Evolutionary conservation across 2,329 filamentous ascomycete genomes (phyloP), one percentile per base, ranked within the genome.

Genomic region (Ceratocystis cubensis): DNA sequence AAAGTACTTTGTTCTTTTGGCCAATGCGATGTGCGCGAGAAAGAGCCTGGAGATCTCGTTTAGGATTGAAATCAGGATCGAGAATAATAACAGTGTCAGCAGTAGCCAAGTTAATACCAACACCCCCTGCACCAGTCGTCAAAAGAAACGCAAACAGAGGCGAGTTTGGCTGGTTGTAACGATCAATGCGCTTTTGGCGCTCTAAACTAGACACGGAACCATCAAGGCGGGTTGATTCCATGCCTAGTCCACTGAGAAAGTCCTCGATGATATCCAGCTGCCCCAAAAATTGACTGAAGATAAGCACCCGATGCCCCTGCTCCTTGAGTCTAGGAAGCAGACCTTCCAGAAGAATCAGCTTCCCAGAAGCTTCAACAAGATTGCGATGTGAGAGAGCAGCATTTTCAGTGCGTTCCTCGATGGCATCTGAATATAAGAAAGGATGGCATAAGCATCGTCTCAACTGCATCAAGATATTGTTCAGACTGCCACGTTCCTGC

Each of bases 11-110:
- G 70, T 94, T 91, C 75, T 91, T 91, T 75, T 99, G 95, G 0
- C 95, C 95, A 69, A 99, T 97, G 30, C 94, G 88, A 75, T 99
- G 94, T 20, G 93, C 94, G 70, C 95, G 86, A 37, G 93, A 96
- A 37, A 99, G 81, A 0, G 94, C 94, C 75, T 99, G 94, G 50
- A 99, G 88, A 72, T 99, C 95, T 75, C 99, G 94, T 73, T 99
- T 94, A 0, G 94, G 94, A 69, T 99, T 99, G 79, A 96, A 97
- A 73, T 99, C 94, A 0, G 91, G 91, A 71, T 99, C 92, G 70
- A 97, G 85, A 70, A 99, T 96, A 70, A 99, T 96, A 69, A 99
- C 95, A 0, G 94, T 99, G 73, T 99, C 94, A 2, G 94, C 94
- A 6, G 92, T 96, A 0, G 94, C 94, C 66, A 99, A 81, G 73